Evolutionary conservation across 768 basidiomycete species (phyloP).

Genomic region (Favolaschia claudopus): DNA sequence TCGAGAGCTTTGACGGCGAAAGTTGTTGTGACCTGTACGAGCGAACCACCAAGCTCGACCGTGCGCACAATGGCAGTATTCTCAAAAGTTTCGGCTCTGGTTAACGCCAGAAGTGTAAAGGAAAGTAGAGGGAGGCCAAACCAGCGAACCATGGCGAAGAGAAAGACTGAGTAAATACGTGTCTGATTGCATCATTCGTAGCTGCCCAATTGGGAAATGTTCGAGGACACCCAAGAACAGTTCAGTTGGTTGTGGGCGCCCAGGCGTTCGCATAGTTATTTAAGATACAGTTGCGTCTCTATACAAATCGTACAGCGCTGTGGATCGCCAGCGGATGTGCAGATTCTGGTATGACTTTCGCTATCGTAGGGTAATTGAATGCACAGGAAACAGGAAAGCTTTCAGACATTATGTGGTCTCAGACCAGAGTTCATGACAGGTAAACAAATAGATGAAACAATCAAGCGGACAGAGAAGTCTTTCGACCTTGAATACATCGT

Average conservation of each 20-base stretch:
- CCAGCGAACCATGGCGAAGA: slow-evolving; percentile 54
- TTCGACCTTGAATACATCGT: too few relatives aligned
- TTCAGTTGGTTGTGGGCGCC: too few relatives aligned
- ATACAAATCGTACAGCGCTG: slow-evolving; percentile 72
- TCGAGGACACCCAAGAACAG: too few relatives aligned
- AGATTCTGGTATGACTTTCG: too few relatives aligned
- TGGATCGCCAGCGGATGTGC: too few relatives aligned
- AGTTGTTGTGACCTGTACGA: slow-evolving; percentile 89
- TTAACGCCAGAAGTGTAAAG: slow-evolving; percentile 52
- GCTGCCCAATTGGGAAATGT: background rate
- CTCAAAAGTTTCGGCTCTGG: slow-evolving; percentile 66
- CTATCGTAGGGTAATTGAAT: too few relatives aligned
- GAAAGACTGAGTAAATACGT: slow-evolving; percentile 14
- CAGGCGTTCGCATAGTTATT: background rate
- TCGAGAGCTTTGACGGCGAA: slow-evolving; percentile 82
- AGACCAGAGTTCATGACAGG: too few relatives aligned
- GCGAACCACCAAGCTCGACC: slow-evolving; percentile 88
- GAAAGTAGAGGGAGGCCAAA: slow-evolving; percentile 50
- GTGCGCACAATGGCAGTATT: slow-evolving; percentile 90
- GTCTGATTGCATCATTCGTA: slow-evolving; percentile 4
- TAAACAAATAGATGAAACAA: too few relatives aligned
- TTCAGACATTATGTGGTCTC: too few relatives aligned
- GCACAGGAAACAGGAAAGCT: too few relatives aligned
- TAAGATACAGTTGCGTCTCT: slow-evolving; percentile 24
- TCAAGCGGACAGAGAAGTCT: too few relatives aligned